Conservation (phyloP, 2,329 filamentous ascomycete genomes). For the Penicillium thymicola region DNA sequence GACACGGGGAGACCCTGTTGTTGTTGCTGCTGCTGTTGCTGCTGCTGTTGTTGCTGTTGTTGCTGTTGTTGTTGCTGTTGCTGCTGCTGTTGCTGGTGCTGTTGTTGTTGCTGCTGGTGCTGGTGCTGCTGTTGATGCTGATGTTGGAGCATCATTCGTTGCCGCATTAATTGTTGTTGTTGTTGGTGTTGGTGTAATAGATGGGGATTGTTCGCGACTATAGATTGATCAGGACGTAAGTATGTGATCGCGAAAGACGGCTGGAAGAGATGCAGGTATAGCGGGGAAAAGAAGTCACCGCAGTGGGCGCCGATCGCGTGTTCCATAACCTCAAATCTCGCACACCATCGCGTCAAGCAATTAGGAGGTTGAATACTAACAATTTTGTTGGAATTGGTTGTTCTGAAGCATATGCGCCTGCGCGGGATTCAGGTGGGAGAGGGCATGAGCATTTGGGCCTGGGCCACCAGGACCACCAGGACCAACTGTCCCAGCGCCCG, state of each 20-base stretch:
- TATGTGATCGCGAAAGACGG: background rate
- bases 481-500: slow-evolving; percentile 52
- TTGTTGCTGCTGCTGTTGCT: slow-evolving; percentile 32
- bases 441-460: slow-evolving; percentile 56
- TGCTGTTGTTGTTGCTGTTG: slow-evolving; percentile 36
- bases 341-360: background rate
- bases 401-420: slow-evolving; percentile 56
- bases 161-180: slow-evolving; percentile 29
- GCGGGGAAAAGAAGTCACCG: background rate
- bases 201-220: slow-evolving; percentile 45
- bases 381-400: slow-evolving; percentile 42
- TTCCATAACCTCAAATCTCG: background rate
- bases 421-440: slow-evolving; percentile 57
- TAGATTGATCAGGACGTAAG: slow-evolving; percentile 9
- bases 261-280: background rate
- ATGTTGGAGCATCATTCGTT: slow-evolving; percentile 24
- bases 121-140: slow-evolving; percentile 23
- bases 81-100: slow-evolving; percentile 33
- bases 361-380: slow-evolving; percentile 31
- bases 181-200: slow-evolving; percentile 47
- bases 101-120: slow-evolving; percentile 27
- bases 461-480: slow-evolving; percentile 46
- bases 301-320: background rate
- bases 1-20: slow-evolving; percentile 39
- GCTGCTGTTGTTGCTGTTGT: slow-evolving; percentile 33